These are phyloP conservation scores for Tagetes erecta DNA, from an alignment of 129 eudicot genomes.

Conservation along the genomic window DNA sequence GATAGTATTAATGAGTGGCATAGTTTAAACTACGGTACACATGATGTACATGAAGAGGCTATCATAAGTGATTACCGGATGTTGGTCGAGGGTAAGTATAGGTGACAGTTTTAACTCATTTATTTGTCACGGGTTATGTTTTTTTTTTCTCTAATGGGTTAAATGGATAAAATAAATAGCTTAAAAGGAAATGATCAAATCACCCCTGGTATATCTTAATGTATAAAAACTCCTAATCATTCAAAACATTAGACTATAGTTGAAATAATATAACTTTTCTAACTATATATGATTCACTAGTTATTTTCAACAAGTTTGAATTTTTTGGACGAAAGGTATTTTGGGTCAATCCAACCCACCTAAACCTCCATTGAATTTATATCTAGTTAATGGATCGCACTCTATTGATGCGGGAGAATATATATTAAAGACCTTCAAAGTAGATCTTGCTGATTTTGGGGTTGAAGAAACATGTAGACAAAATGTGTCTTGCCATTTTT, in stretches of 20 bases:
- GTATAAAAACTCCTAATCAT: not conserved
- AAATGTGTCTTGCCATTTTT: slow-evolving; percentile 43
- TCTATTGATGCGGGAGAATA: slow-evolving; percentile 26
- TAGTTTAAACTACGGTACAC: slow-evolving; percentile 21
- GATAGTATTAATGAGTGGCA: slow-evolving; percentile 25
- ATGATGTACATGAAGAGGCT: slow-evolving; percentile 23
- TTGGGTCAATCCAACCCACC: slow-evolving; percentile 5
- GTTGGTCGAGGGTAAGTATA: slow-evolving; percentile 16
- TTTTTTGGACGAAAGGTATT: not conserved
- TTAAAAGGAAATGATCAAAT: not conserved
- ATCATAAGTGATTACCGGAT: slow-evolving; percentile 26
- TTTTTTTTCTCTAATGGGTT: not conserved
- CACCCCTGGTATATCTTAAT: not conserved
- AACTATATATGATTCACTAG: not conserved
- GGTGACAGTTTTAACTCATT: not conserved
- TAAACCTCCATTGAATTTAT: not conserved
- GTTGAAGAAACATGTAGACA: slow-evolving; percentile 54
- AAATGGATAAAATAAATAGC: not conserved
- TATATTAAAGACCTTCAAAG: slow-evolving; percentile 38
- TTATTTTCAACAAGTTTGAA: not conserved
- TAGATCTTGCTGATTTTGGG: slow-evolving; percentile 48
- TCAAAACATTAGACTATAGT: not conserved
- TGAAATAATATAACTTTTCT: not conserved
- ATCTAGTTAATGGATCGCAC: slow-evolving; percentile 21
- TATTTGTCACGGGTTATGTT: not conserved